Evolutionary conservation across 257 asterid species (phyloP), one percentile per base, ranked within the genome.

Genomic region (Plantago ovata): DNA sequence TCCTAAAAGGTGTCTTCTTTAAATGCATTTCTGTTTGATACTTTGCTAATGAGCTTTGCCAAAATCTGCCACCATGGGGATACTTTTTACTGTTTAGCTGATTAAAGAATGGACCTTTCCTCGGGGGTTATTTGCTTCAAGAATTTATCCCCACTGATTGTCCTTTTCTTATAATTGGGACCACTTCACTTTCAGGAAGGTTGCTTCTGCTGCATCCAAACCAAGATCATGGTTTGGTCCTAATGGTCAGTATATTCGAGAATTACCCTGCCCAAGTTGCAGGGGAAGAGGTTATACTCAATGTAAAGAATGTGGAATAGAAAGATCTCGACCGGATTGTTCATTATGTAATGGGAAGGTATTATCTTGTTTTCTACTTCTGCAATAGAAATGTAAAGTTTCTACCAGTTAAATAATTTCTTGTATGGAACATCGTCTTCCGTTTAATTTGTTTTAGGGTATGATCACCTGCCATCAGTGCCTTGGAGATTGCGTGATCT

Each of bases 221-320:
- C 82, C 84, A n/a, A 76, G 94, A 61, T 87, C 98, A 3, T 91
- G 98, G 98, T 85, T 91, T 67, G 96, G 98, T 61, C 98, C 98
- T 39, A 87, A 85, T 60, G 98, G 96, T 4, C 96, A 81, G 67
- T 92, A 92, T 49, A 83, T 92, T 69, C 77, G 95, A 76, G 98
- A 92, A 66, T 58, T 82, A 28, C 98, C 98, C 61, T 92, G 96
- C 67, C 98, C 98, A 13, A 80, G 88, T 68, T 92, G 96, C 75
- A 74, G 98, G 73, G 95, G 96, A 67, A 81, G 96, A 66, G 98
- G 98, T 28, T 92, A 92, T 74, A 84, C 90, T 50, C 96, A 86
- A 19, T 92, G 98, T 68, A 23, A 83, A 4, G 76, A 81, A 65
- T 92, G 98, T 48, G 98, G 95, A 59, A 81, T 92, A 43, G 98